phyloP scores from a whole-genome alignment of 2,329 filamentous ascomycete genomes.

The Ascochyta lentis region DNA sequence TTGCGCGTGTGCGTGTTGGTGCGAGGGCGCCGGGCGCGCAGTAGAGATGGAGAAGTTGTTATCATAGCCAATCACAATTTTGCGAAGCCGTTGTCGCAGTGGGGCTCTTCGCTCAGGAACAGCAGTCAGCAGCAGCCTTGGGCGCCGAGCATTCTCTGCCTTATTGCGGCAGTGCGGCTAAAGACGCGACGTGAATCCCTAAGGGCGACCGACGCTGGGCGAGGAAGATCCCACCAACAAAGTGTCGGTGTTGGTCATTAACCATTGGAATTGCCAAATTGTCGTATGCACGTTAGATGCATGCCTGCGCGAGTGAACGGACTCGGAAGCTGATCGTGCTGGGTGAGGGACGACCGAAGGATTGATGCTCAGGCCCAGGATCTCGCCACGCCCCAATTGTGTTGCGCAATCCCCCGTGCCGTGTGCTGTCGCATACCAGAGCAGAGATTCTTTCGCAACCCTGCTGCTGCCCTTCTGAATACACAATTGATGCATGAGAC shows the following conservation, averaged over 20 bases:
- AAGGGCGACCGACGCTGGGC: not conserved
- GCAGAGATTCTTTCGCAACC: not conserved
- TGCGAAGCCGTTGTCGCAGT: not conserved
- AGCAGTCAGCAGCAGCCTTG: constrained; percentile 20
- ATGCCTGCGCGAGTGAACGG: constrained; percentile 21
- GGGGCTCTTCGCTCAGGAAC: not conserved
- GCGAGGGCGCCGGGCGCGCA: constrained; percentile 27
- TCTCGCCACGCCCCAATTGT: constrained; percentile 4
- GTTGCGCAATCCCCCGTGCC: constrained; percentile 5
- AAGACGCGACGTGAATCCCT: constrained; percentile 31
- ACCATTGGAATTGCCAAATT: constrained; percentile 1
- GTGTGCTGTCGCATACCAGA: not conserved
- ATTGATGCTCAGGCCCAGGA: constrained; percentile 11
- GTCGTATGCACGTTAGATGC: constrained; percentile 3
- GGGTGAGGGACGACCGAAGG: constrained; percentile 12
- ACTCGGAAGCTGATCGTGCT: constrained; percentile 26
- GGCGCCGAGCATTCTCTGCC: constrained; percentile 4
- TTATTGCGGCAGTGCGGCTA: constrained; percentile 30
- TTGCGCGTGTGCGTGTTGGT: constrained; percentile 19
- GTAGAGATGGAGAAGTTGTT: constrained; percentile 15
- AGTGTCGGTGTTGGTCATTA: not conserved
- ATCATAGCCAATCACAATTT: constrained; percentile 6
- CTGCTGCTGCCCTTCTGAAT: not conserved
- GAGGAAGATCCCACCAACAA: constrained; percentile 8
- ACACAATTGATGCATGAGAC: not conserved